These are phyloP conservation scores for Ganoderma sp. DNA, from an alignment of 1,284 basidiomycete species.

Conservation along the genomic window DNA sequence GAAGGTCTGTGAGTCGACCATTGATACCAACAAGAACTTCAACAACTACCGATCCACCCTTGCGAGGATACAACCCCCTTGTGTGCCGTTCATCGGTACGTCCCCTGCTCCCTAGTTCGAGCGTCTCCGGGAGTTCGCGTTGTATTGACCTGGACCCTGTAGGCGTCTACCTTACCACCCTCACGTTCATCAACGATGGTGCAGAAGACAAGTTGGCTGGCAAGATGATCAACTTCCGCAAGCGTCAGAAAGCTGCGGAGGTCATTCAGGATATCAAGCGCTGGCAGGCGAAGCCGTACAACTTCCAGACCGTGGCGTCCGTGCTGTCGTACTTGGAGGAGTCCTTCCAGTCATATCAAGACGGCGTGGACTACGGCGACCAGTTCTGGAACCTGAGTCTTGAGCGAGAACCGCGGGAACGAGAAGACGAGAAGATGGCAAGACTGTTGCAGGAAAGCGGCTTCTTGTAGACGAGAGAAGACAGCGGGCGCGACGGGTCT, in stretches of 20 bases:
- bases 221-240: slow-evolving; percentile 93
- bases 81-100: slow-evolving; percentile 96
- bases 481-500: slow-evolving; percentile 2
- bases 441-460: slow-evolving; percentile 87
- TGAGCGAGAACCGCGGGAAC: slow-evolving; percentile 88
- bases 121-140: background rate
- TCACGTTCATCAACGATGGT: slow-evolving; percentile 99
- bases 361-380: slow-evolving; percentile 50
- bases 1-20: slow-evolving; percentile 76
- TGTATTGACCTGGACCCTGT: background rate
- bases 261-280: slow-evolving; percentile 96
- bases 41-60: slow-evolving; percentile 89
- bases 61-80: slow-evolving; percentile 88
- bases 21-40: slow-evolving; percentile 93
- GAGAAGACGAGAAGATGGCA: slow-evolving; percentile 94
- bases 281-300: slow-evolving; percentile 92
- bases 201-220: slow-evolving; percentile 87
- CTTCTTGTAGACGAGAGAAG: slow-evolving; percentile 60
- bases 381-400: slow-evolving; percentile 88
- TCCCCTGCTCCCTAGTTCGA: slow-evolving; percentile 16
- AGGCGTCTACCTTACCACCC: slow-evolving; percentile 92
- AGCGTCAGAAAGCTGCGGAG: slow-evolving; percentile 92
- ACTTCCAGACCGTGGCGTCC: slow-evolving; percentile 72
- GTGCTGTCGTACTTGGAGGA: slow-evolving; percentile 83
- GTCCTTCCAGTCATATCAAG: slow-evolving; percentile 71